A percentile compares a stretch with the other conserved stretches of the same genome.
phyloP scores from a whole-genome alignment of 331 rosid genomes.

The Dryas integrifolia region DNA sequence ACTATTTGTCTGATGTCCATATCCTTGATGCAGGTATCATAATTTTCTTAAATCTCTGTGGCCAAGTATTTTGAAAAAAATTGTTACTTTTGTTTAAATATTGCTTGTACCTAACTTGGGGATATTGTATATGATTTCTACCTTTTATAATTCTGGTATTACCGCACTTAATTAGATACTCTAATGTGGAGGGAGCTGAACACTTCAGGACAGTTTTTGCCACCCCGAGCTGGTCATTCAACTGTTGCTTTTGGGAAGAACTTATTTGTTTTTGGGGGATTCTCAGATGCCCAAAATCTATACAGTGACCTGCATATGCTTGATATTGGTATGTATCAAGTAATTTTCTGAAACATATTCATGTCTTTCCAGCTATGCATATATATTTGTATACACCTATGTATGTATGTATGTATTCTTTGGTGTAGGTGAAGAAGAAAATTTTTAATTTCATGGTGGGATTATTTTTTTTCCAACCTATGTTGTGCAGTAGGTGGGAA shows the following conservation, averaged over 20 bases:
- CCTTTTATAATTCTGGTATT: slow-evolving; percentile 25
- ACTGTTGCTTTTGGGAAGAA: slow-evolving; percentile 80
- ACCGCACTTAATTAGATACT: slow-evolving; percentile 56
- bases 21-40: slow-evolving; percentile 81
- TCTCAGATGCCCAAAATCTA: slow-evolving; percentile 91
- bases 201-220: slow-evolving; percentile 71
- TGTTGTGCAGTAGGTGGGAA: not conserved
- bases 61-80: not conserved
- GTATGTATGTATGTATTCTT: not conserved
- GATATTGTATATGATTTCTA: slow-evolving; percentile 19
- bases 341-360: slow-evolving; percentile 1
- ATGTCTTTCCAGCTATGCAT: not conserved
- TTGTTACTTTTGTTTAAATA: slow-evolving; percentile 1
- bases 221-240: slow-evolving; percentile 96
- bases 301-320: slow-evolving; percentile 82
- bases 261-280: slow-evolving; percentile 95
- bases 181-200: slow-evolving; percentile 85
- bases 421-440: not conserved
- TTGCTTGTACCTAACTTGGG: slow-evolving; percentile 1
- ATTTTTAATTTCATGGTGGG: not conserved
- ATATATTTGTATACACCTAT: not conserved
- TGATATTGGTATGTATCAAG: slow-evolving; percentile 69
- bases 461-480: not conserved
- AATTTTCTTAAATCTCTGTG: slow-evolving; percentile 2
- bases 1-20: slow-evolving; percentile 94